phyloP scores from a whole-genome alignment of 345 rosid species.

The Syzygium aqueum region DNA sequence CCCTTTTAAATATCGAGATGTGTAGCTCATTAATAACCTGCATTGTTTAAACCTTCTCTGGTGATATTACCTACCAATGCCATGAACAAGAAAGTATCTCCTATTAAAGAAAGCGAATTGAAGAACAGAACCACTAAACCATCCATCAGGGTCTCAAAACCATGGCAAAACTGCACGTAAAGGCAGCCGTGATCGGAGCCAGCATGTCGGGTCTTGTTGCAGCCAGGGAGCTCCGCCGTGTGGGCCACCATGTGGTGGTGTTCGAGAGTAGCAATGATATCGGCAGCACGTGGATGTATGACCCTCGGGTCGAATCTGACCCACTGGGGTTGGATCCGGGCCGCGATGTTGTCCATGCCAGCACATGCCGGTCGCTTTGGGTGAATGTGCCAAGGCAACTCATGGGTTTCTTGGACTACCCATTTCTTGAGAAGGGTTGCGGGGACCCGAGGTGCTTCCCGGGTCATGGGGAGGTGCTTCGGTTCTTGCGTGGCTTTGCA shows the following conservation, averaged over 20 bases:
- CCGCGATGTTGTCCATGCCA: background rate
- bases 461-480: background rate
- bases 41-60: background rate
- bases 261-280: background rate
- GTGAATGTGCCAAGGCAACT: background rate
- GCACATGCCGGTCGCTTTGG: background rate
- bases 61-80: background rate
- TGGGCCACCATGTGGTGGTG: background rate
- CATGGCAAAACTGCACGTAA: background rate
- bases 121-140: background rate
- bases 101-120: background rate
- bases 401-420: too few relatives aligned
- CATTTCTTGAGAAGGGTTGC: background rate
- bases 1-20: too few relatives aligned
- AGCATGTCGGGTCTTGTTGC: background rate
- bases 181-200: background rate
- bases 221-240: background rate
- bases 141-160: background rate
- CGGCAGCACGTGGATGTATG: background rate
- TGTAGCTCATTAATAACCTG: background rate
- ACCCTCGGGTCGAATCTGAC: background rate
- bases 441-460: background rate
- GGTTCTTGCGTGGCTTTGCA: background rate
- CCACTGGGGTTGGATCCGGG: background rate
- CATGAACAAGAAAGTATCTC: background rate